phyloP scores from a whole-genome alignment of 345 rosid genomes.

The Aethionema arabicum region DNA sequence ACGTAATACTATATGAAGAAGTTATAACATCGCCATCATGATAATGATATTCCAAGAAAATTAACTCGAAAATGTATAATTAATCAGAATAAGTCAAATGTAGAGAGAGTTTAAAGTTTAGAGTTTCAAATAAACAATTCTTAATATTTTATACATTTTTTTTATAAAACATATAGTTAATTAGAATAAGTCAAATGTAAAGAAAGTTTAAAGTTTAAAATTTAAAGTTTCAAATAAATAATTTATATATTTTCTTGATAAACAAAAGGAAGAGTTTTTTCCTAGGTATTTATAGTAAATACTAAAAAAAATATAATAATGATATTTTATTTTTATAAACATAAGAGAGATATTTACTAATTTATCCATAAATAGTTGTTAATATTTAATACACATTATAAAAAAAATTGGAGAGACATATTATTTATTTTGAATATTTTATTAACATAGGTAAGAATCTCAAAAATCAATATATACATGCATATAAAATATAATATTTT shows the following conservation, averaged over 20 bases:
- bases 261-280: too few relatives aligned
- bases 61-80: background rate
- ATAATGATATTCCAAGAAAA: constrained; percentile 18
- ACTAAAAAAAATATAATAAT: too few relatives aligned
- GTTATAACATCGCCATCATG: constrained; percentile 31
- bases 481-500: too few relatives aligned
- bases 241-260: background rate
- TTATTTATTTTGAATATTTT: too few relatives aligned
- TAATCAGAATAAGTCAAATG: constrained; percentile 19
- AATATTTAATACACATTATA: too few relatives aligned
- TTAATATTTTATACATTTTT: background rate
- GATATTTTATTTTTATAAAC: too few relatives aligned
- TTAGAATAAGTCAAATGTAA: constrained; percentile 19
- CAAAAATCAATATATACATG: too few relatives aligned
- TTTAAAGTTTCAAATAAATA: background rate
- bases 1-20: background rate
- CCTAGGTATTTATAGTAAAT: too few relatives aligned
- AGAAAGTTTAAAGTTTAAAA: background rate
- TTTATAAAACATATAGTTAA: background rate
- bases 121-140: background rate
- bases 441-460: too few relatives aligned
- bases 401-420: too few relatives aligned
- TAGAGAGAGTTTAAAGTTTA: background rate
- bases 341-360: too few relatives aligned
- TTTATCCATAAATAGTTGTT: too few relatives aligned